phyloP scores from a whole-genome alignment of 352 stramenopile species.

The Phytophthora podocarpi region DNA sequence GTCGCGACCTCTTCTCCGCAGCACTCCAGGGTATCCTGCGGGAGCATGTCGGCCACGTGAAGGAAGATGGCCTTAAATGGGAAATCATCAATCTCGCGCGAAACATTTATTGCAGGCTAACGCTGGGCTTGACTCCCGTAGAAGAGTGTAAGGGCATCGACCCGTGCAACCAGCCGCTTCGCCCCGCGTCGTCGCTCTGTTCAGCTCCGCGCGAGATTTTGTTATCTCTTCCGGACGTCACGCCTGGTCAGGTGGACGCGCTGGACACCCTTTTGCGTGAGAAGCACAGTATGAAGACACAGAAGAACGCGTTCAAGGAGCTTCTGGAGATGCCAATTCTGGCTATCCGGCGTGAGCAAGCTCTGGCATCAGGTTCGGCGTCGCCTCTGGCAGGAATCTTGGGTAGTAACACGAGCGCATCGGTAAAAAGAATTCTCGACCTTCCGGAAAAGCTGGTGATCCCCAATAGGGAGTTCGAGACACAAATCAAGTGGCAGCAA shows the following conservation, averaged over 20 bases:
- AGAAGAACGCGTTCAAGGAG: slow-evolving; percentile 87
- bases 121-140: slow-evolving; percentile 64
- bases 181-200: slow-evolving; percentile 50
- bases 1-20: slow-evolving; percentile 66
- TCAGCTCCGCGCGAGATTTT: slow-evolving; percentile 56
- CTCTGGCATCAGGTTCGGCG: slow-evolving; percentile 33
- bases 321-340: slow-evolving; percentile 73
- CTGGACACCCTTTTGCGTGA: slow-evolving; percentile 62
- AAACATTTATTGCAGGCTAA: slow-evolving; percentile 82
- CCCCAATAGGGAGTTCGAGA: slow-evolving; percentile 52
- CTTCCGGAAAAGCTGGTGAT: slow-evolving; percentile 72
- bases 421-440: slow-evolving; percentile 63
- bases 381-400: slow-evolving; percentile 42
- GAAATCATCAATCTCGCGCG: slow-evolving; percentile 84
- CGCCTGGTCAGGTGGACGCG: slow-evolving; percentile 40
- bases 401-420: slow-evolving; percentile 27
- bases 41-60: slow-evolving; percentile 66
- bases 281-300: slow-evolving; percentile 81
- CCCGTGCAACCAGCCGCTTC: slow-evolving; percentile 73
- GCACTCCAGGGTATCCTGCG: slow-evolving; percentile 58
- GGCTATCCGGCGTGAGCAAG: slow-evolving; percentile 46
- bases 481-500: slow-evolving; percentile 53
- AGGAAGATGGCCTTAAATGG: slow-evolving; percentile 85
- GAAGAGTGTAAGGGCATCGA: slow-evolving; percentile 86
- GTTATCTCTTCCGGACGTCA: slow-evolving; percentile 62